Evolutionary conservation across 805 yeast species (phyloP), one percentile per base, ranked within the genome.

Genomic region (Torulaspora gathmanii): DNA sequence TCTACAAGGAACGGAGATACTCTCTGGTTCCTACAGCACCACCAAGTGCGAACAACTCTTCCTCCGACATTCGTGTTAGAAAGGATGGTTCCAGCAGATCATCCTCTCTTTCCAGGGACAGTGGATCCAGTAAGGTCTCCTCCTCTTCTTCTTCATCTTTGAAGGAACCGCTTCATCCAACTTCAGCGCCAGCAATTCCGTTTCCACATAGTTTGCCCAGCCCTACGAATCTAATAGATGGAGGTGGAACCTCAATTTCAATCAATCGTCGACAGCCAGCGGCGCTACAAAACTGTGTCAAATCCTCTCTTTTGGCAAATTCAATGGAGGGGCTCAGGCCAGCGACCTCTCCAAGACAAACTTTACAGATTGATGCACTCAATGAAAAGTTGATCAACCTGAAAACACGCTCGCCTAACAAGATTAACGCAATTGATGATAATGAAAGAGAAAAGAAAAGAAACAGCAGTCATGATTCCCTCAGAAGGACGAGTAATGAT

Each of bases 1-100:
- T 80, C 0, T 81, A 74, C 58, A 74, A 77, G 52, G 88, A 83
- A 55, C 68, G 90, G 44, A 79, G 82, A 54, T 84, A 80, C 57
- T 78, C 85, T 2, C 85, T 84, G 16, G 80, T 84, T 10, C 91
- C 91, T 17, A 84, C 89, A 0, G 87, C 87, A 0, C 89, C 89
- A 17, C 63, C 67, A 17, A 50, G 57, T 22, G 45, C 58, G 8
- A 56, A 51, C 29, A 44, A 46, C 7, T 50, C 55, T 15, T 41
- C 46, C 10, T 50, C 55, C 13, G 59, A 54, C 28, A 44, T 51
- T 19, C 34, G 46, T 19, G 45, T 44, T 5, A 55, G 49, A 16
- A 52, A 51, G 29, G 45, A 39, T 28, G 43, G 43, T 20, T 26
- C 42, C 5, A 41, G 44, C 20, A 42, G 49, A 23, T 44, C 51